Base-by-base conservation (phyloP, 129 eudicot species). In the Flaveria trinervia region DNA sequence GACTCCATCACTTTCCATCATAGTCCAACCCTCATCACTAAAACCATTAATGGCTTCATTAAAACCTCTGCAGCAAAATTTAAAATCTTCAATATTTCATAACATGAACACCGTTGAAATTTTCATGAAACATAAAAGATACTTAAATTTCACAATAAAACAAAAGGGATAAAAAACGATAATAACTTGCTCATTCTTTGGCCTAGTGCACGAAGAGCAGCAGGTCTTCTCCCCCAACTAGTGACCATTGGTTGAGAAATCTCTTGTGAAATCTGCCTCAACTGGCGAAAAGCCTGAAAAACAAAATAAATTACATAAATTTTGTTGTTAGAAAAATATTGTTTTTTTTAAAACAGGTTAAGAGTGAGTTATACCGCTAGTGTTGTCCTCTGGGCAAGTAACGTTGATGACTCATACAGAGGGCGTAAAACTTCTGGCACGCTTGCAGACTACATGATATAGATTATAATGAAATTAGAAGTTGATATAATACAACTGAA, bases 371-470 rank as follows among this genome's bases (percentile, higher is more conserved):
- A 22, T 86, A 92, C 97, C 43, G 93, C 92, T 65, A 92, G 78
- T 26, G 96, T 92, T 61, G 93, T 88, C 80, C 89, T 85, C 79
- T 92, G 97, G 74, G 97, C 83, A 74, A 92, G 96, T 72, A 92
- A 76, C 1, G 93, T 86, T 13, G 97, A 92, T 71, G 97, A 92
- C 79, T 92, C 93, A 23, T 92, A 92, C 30, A 89, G 82, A 17
- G 97, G 96, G 44, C 97, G 92, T 72, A 92, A 79, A n/a, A 92
- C 96, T 73, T 92, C 96, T 9, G 97, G 97, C 49, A 92, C 88
- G 56, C 92, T 86, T 90, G 89, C 89, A 11, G 97, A 87, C 97
- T 92, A 82, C 28, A 65, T 36, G 69, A 6, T 15, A 64, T 33
- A 48, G 30, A 75, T 25, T 12, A 77, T 61, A 45, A 17, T 20